Conservation (phyloP, 257 asterid genomes). For the Nyctanthes arbortristis region DNA sequence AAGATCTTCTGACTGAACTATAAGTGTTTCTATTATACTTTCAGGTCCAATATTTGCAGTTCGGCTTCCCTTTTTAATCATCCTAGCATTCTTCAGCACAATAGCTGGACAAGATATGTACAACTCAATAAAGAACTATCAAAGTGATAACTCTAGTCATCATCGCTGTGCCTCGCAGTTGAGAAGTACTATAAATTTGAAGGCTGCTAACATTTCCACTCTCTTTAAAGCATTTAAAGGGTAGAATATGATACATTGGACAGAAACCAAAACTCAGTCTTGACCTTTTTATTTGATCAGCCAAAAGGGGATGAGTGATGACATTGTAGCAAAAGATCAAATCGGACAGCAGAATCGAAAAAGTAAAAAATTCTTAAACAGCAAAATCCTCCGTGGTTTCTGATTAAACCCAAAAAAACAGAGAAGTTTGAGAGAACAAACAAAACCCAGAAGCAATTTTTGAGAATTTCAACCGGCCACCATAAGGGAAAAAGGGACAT, state of each 20-base stretch:
- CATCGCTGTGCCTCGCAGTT: not conserved
- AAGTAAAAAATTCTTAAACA: slow-evolving; percentile 20
- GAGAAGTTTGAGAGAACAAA: not conserved
- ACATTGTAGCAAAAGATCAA: not conserved
- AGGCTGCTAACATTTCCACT: not conserved
- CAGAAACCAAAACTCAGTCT: not conserved
- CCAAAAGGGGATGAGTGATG: not conserved
- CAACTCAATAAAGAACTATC: slow-evolving; percentile 8
- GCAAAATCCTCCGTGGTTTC: slow-evolving; percentile 10
- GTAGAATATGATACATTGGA: not conserved
- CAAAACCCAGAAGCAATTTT: slow-evolving; percentile 3
- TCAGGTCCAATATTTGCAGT: slow-evolving; percentile 55
- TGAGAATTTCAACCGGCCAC: slow-evolving; percentile 6
- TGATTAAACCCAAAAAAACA: not conserved
- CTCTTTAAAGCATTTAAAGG: not conserved
- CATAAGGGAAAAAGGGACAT: too few species aligned
- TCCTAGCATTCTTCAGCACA: slow-evolving; percentile 83
- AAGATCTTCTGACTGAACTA: slow-evolving; percentile 65
- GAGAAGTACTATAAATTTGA: not conserved
- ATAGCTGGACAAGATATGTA: slow-evolving; percentile 49
- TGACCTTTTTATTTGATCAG: not conserved
- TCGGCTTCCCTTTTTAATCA: slow-evolving; percentile 64
- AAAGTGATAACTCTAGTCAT: not conserved
- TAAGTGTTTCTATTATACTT: slow-evolving; percentile 64
- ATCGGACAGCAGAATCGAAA: slow-evolving; percentile 20